Percentiles rank a stretch among this genome's conserved stretches.
These are phyloP conservation scores for Hypsizygus marmoreus DNA, from an alignment of 768 basidiomycete genomes.

Conservation along the genomic window DNA sequence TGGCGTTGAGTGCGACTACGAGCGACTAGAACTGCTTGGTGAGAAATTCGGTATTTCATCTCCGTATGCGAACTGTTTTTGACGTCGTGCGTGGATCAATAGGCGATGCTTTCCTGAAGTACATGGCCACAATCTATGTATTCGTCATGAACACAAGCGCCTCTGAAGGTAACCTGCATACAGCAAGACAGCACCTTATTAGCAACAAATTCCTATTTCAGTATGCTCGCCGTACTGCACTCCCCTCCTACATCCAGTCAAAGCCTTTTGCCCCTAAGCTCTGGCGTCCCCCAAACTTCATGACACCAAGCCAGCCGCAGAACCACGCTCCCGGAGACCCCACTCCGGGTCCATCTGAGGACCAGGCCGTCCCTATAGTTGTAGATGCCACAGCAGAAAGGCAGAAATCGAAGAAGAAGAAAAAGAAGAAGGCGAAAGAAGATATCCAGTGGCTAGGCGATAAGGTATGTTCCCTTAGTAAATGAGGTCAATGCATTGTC, in stretches of 20 bases:
- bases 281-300: constrained; percentile 61
- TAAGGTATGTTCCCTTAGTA: too few relatives aligned
- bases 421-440: constrained; percentile 36
- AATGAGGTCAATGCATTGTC: too few relatives aligned
- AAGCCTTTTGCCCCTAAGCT: constrained; percentile 66
- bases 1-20: constrained; percentile 74
- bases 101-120: constrained; percentile 88
- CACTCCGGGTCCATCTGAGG: background rate
- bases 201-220: constrained; percentile 69
- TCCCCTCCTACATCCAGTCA: constrained; percentile 74
- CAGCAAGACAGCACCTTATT: constrained; percentile 67
- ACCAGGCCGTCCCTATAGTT: background rate
- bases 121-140: constrained; percentile 70
- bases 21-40: constrained; percentile 85
- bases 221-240: constrained; percentile 55
- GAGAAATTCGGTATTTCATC: constrained; percentile 19
- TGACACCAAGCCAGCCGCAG: background rate
- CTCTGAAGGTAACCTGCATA: constrained; percentile 70
- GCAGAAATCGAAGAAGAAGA: constrained; percentile 35
- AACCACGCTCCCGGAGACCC: constrained; percentile 1
- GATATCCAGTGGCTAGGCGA: constrained; percentile 63
- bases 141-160: constrained; percentile 68
- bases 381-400: constrained; percentile 18
- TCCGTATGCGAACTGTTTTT: constrained; percentile 1
- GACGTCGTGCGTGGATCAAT: constrained; percentile 12